Conservation (phyloP, 73 alveolate genomes). For the Paramecium pentaurelia region DNA sequence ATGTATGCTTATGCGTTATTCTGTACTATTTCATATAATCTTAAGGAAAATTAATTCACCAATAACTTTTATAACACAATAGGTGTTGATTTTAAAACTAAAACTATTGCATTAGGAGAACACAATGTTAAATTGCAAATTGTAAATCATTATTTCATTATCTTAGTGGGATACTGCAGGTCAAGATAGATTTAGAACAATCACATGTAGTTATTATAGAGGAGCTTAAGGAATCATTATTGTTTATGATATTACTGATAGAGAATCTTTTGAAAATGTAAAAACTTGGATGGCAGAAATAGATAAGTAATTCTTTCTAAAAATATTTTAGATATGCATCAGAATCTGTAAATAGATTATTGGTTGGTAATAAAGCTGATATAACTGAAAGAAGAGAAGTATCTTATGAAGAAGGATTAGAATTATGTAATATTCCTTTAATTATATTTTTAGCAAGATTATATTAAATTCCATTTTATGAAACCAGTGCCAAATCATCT, state of each 20-base stretch:
- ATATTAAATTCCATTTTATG: constrained; percentile 53
- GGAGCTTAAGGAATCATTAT: constrained; percentile 86
- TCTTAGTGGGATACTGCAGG: constrained; percentile 88
- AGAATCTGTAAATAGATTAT: constrained; percentile 76
- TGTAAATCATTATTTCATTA: background rate
- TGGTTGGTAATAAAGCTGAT: constrained; percentile 93
- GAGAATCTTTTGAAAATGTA: constrained; percentile 82
- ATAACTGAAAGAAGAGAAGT: constrained; percentile 77
- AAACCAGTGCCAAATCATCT: constrained; percentile 56
- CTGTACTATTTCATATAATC: background rate
- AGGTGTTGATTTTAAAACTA: constrained; percentile 70
- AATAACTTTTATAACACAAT: constrained; percentile 64
- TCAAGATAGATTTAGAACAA: constrained; percentile 80
- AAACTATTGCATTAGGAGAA: constrained; percentile 50
- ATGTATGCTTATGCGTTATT: constrained; percentile 69
- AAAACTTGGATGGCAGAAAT: constrained; percentile 86
- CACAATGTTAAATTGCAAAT: constrained; percentile 48
- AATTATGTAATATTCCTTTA: background rate
- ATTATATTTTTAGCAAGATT: background rate
- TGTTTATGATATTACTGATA: constrained; percentile 78
- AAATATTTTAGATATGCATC: constrained; percentile 47
- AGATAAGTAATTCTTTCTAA: constrained; percentile 51
- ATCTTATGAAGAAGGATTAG: constrained; percentile 80
- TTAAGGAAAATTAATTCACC: constrained; percentile 63
- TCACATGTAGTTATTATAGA: constrained; percentile 72